Percentiles rank a stretch among this genome's conserved stretches.
Evolutionary conservation across 805 yeast species (phyloP).

Genomic region (Pichia exigua): DNA sequence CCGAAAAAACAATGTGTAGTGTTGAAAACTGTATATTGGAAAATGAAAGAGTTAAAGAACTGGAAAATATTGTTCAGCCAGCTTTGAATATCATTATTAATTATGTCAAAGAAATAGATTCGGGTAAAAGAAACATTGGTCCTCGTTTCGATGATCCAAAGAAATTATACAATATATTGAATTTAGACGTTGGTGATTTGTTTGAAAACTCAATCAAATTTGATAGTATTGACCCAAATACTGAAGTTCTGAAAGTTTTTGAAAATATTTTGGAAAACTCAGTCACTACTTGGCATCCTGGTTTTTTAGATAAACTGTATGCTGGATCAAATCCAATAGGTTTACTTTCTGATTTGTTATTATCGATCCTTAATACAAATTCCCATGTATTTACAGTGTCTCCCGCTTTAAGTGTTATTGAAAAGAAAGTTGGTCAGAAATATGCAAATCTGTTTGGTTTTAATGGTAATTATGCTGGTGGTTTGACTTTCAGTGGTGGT

Average conservation of each 20-base stretch:
- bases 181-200: conserved; percentile 25
- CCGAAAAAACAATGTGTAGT: background rate
- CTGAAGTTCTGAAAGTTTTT: conserved; percentile 41
- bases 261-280: conserved; percentile 56
- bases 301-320: conserved; percentile 75
- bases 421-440: conserved; percentile 55
- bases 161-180: conserved; percentile 32
- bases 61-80: conserved; percentile 45
- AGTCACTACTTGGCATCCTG: conserved; percentile 82
- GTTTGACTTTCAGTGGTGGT: conserved; percentile 81
- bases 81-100: conserved; percentile 44
- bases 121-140: conserved; percentile 44
- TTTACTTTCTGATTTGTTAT: conserved; percentile 58
- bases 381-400: conserved; percentile 82
- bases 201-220: conserved; percentile 18
- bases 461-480: conserved; percentile 53
- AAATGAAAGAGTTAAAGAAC: conserved; percentile 43
- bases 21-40: conserved; percentile 32
- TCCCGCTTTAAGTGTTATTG: conserved; percentile 71
- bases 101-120: conserved; percentile 40
- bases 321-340: conserved; percentile 87
- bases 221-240: conserved; percentile 14
- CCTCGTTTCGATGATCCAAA: conserved; percentile 40
- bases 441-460: conserved; percentile 66
- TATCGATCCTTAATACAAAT: conserved; percentile 70